Evolutionary conservation across 2,329 filamentous ascomycete genomes (phyloP), one percentile per base, ranked within the genome.

Genomic region (Fusarium begoniae): DNA sequence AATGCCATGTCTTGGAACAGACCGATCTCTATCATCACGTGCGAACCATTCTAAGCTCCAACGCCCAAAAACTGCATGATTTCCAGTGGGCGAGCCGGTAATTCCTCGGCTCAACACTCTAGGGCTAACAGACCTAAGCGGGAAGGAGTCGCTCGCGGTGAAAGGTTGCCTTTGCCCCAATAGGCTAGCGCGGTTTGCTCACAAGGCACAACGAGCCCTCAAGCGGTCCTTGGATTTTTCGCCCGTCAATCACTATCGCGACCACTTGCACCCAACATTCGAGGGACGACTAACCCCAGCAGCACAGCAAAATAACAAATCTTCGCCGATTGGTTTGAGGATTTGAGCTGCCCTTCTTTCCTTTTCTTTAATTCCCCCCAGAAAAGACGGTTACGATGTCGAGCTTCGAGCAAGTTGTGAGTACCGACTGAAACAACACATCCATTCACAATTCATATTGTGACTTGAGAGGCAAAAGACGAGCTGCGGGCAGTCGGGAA

Each of bases 341-440:
- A 79, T 82, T 81, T 81, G 78, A 81, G 77, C 79, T 80, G 78
- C 79, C 75, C 77, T 79, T 79, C 80, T 80, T 78, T 79, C 73
- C 73, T 78, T 78, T 78, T 72, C 72, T 76, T 72, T 78, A 70
- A 77, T 58, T 26, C 63, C 74, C 75, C 73, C 72, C 78, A 78
- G 76, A 80, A 80, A 78, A 83, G 82, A 84, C 81, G 78, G 76
- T 80, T 79, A 80, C 87, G 83, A 91, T 92, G 90, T 91, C 90
- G 84, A 89, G 88, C 82, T 92, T 92, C 86, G 90, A 92, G 88
- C 84, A 86, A 85, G 90, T 91, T 88, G 90, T 92, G 87, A 91
- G 90, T 92, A 71, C 65, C 75, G 65, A 63, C 63, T 65, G 58
- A 55, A 64, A 53, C 66, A 62, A 55, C 51, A 28, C 3, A 40